Evolutionary conservation across 768 basidiomycete species (phyloP).

Genomic region (Suillus ampliporus): DNA sequence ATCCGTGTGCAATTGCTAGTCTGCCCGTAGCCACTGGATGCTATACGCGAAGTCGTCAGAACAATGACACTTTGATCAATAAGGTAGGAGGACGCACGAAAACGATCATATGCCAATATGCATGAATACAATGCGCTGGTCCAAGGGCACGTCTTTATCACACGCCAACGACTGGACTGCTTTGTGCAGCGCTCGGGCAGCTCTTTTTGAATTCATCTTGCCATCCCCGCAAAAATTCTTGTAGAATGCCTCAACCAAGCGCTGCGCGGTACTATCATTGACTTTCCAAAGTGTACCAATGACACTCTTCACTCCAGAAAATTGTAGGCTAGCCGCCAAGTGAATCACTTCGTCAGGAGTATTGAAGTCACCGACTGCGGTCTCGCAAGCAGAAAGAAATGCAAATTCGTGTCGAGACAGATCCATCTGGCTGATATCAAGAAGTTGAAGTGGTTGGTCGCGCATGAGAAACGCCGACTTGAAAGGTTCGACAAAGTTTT

Average conservation of each 20-base stretch:
- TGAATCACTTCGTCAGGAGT: constrained; percentile 27
- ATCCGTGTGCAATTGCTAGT: no score
- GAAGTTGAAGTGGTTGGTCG: neutral
- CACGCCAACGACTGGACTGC: neutral
- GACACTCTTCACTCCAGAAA: constrained; percentile 26
- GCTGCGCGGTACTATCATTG: constrained; percentile 1
- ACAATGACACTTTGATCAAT: no score
- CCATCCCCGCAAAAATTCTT: neutral
- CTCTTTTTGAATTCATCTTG: constrained; percentile 7
- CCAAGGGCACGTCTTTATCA: neutral
- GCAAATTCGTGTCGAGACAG: constrained; percentile 10
- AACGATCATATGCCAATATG: constrained; percentile 10
- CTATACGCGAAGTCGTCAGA: neutral
- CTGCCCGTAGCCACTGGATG: neutral
- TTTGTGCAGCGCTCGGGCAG: constrained; percentile 8
- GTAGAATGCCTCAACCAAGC: constrained; percentile 6
- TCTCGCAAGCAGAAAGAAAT: constrained; percentile 4
- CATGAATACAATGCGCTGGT: constrained; percentile 10
- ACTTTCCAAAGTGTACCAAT: constrained; percentile 29
- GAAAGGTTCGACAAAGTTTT: constrained; percentile 17
- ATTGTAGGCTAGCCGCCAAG: constrained; percentile 27
- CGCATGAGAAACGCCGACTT: constrained; percentile 9
- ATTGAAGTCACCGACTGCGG: constrained; percentile 23
- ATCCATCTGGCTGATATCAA: constrained; percentile 11
- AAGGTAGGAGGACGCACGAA: neutral